Evolutionary conservation across 768 basidiomycete species (phyloP).

Genomic region (Tulasnella sp.): DNA sequence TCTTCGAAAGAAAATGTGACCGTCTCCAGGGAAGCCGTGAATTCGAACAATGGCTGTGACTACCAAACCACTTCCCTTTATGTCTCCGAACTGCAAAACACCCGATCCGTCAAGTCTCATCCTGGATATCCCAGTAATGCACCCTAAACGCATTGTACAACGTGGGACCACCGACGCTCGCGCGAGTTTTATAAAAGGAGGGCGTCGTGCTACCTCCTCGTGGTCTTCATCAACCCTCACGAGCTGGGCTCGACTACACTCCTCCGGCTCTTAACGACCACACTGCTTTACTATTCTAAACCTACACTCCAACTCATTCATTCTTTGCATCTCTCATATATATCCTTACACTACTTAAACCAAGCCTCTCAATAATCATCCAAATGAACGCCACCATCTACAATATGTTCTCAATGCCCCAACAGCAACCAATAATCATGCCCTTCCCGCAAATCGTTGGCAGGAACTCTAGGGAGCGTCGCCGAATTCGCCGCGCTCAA

Average conservation of each 20-base stretch:
- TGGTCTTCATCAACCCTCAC: background rate
- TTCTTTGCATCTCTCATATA: background rate
- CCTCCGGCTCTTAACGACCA: background rate
- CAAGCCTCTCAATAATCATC: background rate
- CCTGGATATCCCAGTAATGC: background rate
- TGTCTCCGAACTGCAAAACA: background rate
- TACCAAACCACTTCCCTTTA: background rate
- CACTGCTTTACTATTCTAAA: background rate
- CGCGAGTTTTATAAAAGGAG: background rate
- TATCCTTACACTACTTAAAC: background rate
- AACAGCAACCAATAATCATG: background rate
- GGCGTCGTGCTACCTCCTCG: background rate
- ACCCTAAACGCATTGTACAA: background rate
- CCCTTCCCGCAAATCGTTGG: background rate
- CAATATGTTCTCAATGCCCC: background rate
- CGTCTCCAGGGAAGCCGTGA: background rate
- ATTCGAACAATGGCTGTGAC: background rate
- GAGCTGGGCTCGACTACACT: background rate
- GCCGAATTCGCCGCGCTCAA: conserved; percentile 1
- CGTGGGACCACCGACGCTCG: background rate
- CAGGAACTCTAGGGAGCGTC: conserved; percentile 1
- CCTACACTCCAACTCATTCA: background rate
- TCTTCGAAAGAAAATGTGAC: background rate
- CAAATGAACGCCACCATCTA: background rate
- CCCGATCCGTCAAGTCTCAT: background rate